These are phyloP conservation scores for Neostapfia colusana DNA, from an alignment of 176 grass and related monocot genomes.

Conservation along the genomic window DNA sequence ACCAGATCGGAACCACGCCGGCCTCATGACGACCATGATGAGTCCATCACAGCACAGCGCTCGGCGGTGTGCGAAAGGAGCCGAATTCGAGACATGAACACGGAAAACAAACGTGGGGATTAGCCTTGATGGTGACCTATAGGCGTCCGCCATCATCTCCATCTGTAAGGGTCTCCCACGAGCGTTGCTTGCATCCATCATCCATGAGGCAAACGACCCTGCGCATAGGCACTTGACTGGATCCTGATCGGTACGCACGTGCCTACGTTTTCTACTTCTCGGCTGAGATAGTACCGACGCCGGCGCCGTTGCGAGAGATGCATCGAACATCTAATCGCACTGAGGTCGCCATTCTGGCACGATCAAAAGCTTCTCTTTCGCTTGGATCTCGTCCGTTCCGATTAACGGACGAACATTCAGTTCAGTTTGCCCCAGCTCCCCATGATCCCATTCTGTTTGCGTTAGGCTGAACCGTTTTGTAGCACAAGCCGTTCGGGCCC, in stretches of 20 bases:
- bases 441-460: background rate
- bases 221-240: background rate
- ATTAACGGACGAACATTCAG: background rate
- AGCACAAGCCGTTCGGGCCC: background rate
- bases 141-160: background rate
- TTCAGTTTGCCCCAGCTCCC: background rate
- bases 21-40: no score
- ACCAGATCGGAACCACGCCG: no score
- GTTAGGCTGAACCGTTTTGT: constrained; percentile 10
- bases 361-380: background rate
- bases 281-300: background rate
- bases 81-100: background rate
- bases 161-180: background rate
- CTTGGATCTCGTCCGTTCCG: background rate
- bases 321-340: background rate
- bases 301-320: background rate
- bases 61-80: background rate
- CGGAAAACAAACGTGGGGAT: constrained; percentile 39
- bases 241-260: background rate
- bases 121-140: background rate
- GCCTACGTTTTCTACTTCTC: background rate
- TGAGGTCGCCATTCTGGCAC: background rate
- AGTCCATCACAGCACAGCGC: no score
- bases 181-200: no score
- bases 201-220: background rate